Evolutionary conservation across 495 filamentous ascomycete genomes (phyloP).

Genomic region (Terfezia claveryi): DNA sequence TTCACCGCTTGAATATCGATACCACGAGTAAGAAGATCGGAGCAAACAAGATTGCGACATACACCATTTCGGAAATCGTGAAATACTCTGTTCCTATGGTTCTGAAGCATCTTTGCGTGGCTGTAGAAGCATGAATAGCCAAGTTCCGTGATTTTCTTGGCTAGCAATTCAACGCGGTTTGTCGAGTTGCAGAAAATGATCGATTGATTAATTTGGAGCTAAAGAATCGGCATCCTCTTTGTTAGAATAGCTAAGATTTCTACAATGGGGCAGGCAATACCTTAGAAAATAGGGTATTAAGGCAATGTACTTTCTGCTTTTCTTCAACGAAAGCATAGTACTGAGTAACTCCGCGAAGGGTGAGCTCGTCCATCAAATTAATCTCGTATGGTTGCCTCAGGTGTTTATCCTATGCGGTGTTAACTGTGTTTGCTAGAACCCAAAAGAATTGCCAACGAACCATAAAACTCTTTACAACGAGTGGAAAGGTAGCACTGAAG

Average conservation of each 20-base stretch:
- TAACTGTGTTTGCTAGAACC: background rate
- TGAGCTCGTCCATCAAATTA: conserved; percentile 99
- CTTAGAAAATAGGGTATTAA: conserved; percentile 96
- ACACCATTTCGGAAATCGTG: conserved; percentile 97
- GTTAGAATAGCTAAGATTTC: background rate
- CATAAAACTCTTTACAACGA: conserved; percentile 92
- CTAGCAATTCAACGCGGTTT: conserved; percentile 86
- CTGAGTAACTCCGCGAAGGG: conserved; percentile 89
- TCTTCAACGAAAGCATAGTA: conserved; percentile 99
- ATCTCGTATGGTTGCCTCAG: conserved; percentile 93
- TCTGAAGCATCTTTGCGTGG: conserved; percentile 95
- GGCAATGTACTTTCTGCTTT: conserved; percentile 96
- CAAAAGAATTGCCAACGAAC: conserved; percentile 17
- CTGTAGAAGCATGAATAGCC: conserved; percentile 99
- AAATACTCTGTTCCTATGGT: conserved; percentile 91
- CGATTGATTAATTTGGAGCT: conserved; percentile 95
- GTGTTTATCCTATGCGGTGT: conserved; percentile 50
- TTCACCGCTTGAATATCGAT: conserved; percentile 99
- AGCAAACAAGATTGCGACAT: conserved; percentile 94
- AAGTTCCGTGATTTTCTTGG: conserved; percentile 97
- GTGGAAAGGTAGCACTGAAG: conserved; percentile 90
- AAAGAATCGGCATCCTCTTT: conserved; percentile 1
- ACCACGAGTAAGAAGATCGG: conserved; percentile 88
- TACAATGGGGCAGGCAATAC: background rate
- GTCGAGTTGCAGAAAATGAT: conserved; percentile 99